These are phyloP conservation scores for Penicillium malachiteum DNA, from an alignment of 495 filamentous ascomycete species.

Conservation along the genomic window DNA sequence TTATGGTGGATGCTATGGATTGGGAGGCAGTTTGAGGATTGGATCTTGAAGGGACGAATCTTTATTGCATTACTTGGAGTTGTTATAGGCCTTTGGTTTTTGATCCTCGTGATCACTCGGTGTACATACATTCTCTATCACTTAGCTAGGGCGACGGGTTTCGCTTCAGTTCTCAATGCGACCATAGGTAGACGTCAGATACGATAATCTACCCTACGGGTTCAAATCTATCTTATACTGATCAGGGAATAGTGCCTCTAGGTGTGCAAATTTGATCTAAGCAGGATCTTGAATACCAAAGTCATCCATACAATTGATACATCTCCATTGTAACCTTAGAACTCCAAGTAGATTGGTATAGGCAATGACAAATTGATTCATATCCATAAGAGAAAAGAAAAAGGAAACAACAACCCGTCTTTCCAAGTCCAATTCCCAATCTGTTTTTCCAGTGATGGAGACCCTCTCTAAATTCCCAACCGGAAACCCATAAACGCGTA, in stretches of 20 bases:
- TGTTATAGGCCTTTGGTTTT: background rate
- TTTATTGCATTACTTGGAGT: conserved; percentile 11
- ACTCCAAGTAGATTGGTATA: conserved; percentile 13
- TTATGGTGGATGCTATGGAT: conserved; percentile 67
- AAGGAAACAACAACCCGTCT: conserved; percentile 18
- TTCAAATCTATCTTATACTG: no score
- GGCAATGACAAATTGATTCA: conserved; percentile 16
- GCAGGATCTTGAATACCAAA: no score
- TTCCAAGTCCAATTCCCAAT: conserved; percentile 16
- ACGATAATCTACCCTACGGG: no score
- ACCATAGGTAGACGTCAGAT: background rate
- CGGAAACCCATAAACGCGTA: conserved; percentile 27
- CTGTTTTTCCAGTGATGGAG: conserved; percentile 41
- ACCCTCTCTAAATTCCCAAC: conserved; percentile 34
- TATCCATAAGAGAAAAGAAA: conserved; percentile 21
- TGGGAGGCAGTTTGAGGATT: conserved; percentile 51
- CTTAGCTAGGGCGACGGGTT: background rate
- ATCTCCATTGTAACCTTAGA: conserved; percentile 14
- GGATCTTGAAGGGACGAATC: background rate
- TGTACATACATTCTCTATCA: no score
- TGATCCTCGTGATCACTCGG: no score
- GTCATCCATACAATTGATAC: no score
- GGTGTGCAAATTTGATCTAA: background rate
- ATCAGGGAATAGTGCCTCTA: no score
- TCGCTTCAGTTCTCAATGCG: background rate